A percentile compares a stretch with the other conserved stretches of the same genome.
These are phyloP conservation scores for Fomitopsis palustris DNA, from an alignment of 1,284 basidiomycete genomes.

Conservation along the genomic window DNA sequence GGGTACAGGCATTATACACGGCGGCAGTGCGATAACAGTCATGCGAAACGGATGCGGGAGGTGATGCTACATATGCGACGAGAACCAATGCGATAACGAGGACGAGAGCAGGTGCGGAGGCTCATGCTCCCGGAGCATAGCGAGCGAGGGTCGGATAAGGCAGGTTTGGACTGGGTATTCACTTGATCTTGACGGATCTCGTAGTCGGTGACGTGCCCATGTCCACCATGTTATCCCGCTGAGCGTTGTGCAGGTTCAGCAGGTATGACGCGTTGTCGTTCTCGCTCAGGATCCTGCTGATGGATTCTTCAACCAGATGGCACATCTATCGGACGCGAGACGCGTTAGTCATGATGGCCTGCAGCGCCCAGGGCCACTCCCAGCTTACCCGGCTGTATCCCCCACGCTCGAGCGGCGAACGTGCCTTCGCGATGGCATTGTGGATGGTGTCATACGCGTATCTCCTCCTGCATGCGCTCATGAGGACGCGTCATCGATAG, in stretches of 20 bases:
- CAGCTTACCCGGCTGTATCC: constrained; percentile 70
- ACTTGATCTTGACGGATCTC: constrained; percentile 30
- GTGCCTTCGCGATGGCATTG: constrained; percentile 68
- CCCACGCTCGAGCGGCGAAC: constrained; percentile 58
- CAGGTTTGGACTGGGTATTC: background rate
- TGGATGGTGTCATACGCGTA: constrained; percentile 78
- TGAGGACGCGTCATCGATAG: constrained; percentile 6
- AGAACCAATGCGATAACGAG: constrained; percentile 3
- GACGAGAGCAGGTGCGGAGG: constrained; percentile 1
- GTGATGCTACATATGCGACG: constrained; percentile 21
- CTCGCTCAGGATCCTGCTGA: constrained; percentile 61
- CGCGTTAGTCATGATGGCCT: background rate
- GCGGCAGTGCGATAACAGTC: background rate
- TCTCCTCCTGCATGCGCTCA: constrained; percentile 44
- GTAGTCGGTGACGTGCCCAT: constrained; percentile 18
- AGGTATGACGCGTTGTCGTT: constrained; percentile 62
- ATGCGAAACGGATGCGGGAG: constrained; percentile 8
- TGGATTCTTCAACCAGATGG: constrained; percentile 64
- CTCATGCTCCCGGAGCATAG: background rate
- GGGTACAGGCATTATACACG: constrained; percentile 6
- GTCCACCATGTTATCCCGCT: constrained; percentile 14
- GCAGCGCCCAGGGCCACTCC: background rate
- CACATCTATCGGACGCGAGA: constrained; percentile 46
- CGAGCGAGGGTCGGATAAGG: background rate
- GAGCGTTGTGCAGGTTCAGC: constrained; percentile 53